Percentiles rank a stretch among this genome's conserved stretches.
Conservation (phyloP, 371 early-diverging fungal genomes). For the Sanchytrium tribonematis region DNA sequence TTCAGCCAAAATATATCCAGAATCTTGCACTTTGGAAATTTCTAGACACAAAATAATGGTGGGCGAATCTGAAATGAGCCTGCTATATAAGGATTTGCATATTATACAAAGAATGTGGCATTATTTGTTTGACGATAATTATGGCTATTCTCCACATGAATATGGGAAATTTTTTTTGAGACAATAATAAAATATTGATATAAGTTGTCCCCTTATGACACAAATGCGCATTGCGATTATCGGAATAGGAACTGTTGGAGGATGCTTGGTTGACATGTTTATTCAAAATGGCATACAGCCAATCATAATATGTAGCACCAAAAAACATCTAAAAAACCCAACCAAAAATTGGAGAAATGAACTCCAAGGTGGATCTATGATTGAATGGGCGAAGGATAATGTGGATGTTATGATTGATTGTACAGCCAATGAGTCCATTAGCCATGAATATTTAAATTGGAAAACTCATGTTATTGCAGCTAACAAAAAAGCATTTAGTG, state of each 20-base stretch:
- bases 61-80: neutral
- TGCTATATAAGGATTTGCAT: neutral
- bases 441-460: slow-evolving; percentile 50
- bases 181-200: neutral
- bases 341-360: neutral
- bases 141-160: neutral
- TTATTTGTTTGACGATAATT: neutral
- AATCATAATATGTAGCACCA: neutral
- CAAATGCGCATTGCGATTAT: neutral
- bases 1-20: neutral
- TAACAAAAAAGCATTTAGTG: slow-evolving; percentile 86
- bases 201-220: too few species aligned
- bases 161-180: neutral
- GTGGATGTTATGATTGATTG: slow-evolving; percentile 41
- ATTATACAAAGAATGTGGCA: neutral
- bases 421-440: slow-evolving; percentile 50
- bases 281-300: neutral
- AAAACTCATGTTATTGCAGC: slow-evolving; percentile 76
- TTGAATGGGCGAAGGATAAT: neutral
- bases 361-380: neutral
- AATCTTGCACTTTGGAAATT: neutral
- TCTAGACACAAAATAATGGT: neutral
- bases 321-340: neutral
- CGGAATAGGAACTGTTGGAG: neutral
- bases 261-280: neutral